Base-by-base conservation (phyloP, 805 yeast genomes). In the Crinitomyces ghanaensis region DNA sequence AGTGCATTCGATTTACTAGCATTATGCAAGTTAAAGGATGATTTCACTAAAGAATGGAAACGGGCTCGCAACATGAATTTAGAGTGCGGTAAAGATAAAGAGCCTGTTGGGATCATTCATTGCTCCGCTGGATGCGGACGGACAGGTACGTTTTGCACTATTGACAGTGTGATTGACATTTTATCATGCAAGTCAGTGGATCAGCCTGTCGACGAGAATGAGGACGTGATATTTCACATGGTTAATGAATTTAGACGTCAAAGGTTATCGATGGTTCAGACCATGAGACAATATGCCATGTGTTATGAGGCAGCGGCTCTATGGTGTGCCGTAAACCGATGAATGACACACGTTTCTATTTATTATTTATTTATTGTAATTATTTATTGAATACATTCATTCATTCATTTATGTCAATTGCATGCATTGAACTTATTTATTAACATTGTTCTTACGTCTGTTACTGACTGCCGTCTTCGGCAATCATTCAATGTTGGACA, bases 71-170 rank as follows among this genome's bases (percentile, higher is more conserved):
- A 25, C 16, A 21, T 26, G 20, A 17, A 19, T 24, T 15, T 9
- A 2, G 16, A 31, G 11, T n/a, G n/a, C n/a, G n/a, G n/a, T n/a
- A 14, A 13, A 9, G 19, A 19, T 16, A 26, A 12, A 9, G 44
- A 41, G 17, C 43, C 47, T 8, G 19, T 23, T 21, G 14, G 27
- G 16, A 49, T 84, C 28, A 83, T 80, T 26, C 97, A 88, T 59
- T 88, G 98, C 55, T 79, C 93, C 9, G 97, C 97, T 2, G 98
- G 98, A 0, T 88, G 95, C 56, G 98, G 98, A 6, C 67, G 98
- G 38, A 88, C 97, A 0, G 98, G 98, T 2, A 81, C 95, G 2
- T 77, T 81, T 51, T 79, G 62, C 45, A 38, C 66, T 26, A 44
- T 59, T 43, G 53, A 63, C 47, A 42, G 54, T 28, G 45, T 56